Evolutionary conservation across 768 basidiomycete species (phyloP), one percentile per base, ranked within the genome.

Genomic region (Leccinum variicolor): DNA sequence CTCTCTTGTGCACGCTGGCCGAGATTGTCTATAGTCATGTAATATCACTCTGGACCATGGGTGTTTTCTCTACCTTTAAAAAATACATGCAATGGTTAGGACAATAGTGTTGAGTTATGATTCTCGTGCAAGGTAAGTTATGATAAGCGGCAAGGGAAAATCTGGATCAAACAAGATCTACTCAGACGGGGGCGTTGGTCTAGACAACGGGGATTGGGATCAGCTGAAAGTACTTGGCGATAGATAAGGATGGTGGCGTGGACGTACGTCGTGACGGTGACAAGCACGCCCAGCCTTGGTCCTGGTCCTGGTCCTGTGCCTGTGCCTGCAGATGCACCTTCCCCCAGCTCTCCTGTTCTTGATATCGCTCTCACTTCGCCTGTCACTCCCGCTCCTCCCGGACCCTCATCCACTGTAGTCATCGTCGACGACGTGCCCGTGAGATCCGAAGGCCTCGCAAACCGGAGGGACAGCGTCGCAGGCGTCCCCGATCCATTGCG

Each of bases 1-100:
- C 10, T 63, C 39, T 53, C 28, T 55, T 7, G 36, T 39, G 50
- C 66, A 56, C 50, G 23, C 26, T 56, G 49, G 50, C 17, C 53
- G 58, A 41, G 52, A 58, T 60, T 67, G 63, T 57, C 13, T 59
- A 67, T 65, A 59, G 36, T 49, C 6, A 50, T 69, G 68, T 69
- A 69, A 67, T 69, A 65, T 65, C 56, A 61, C 47, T 50, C 48
- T 58, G 53, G 53, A 65, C 51, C 19, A 56, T 41, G 28, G 36
- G 46, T 65, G 33, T 26, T 49, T 29, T n/a, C 36, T 39, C 17
- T 10, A 10, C 17, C 17, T n/a, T n/a, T n/a, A n/a, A 39, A 39
- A 47, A 53, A 14, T 31, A 47, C 54, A 57, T 61, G 47, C 31
- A 49, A 65, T 45, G 17, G n/a, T 51, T 62, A 52, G 33, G 29